Conservation (phyloP, 2,329 filamentous ascomycete species). For the Lachnellula arida region DNA sequence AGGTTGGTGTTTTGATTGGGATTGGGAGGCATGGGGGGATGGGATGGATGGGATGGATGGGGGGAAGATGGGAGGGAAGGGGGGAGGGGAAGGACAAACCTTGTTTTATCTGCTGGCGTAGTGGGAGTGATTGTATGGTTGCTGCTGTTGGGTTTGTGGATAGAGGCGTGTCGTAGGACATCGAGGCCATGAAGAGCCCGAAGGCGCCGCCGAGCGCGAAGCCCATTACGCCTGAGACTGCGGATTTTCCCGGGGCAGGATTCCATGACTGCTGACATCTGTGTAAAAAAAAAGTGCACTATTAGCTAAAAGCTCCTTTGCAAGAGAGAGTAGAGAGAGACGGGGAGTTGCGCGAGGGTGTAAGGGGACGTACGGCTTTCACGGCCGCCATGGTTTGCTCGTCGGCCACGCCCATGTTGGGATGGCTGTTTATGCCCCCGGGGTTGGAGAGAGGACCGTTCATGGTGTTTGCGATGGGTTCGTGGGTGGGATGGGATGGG, state of each 20-base stretch:
- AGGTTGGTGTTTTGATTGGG: too few relatives aligned
- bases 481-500: not conserved
- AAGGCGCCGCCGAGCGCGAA: constrained; percentile 93
- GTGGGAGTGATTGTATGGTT: constrained; percentile 60
- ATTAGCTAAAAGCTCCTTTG: not conserved
- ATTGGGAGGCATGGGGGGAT: not conserved
- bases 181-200: constrained; percentile 98
- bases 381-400: constrained; percentile 29
- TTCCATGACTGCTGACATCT: constrained; percentile 60
- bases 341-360: too few relatives aligned
- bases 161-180: constrained; percentile 95
- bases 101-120: constrained; percentile 74
- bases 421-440: not conserved
- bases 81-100: constrained; percentile 33
- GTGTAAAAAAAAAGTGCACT: not conserved
- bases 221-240: constrained; percentile 86
- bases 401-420: constrained; percentile 15
- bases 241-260: constrained; percentile 85
- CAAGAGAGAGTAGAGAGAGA: too few relatives aligned
- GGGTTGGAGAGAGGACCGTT: constrained; percentile 23
- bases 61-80: not conserved
- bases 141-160: constrained; percentile 37
- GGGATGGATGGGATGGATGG: not conserved
- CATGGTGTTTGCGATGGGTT: constrained; percentile 14
- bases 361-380: constrained; percentile 29